These are phyloP conservation scores for Coniochaeta sp. DNA, from an alignment of 2,329 filamentous ascomycete species.

Conservation along the genomic window DNA sequence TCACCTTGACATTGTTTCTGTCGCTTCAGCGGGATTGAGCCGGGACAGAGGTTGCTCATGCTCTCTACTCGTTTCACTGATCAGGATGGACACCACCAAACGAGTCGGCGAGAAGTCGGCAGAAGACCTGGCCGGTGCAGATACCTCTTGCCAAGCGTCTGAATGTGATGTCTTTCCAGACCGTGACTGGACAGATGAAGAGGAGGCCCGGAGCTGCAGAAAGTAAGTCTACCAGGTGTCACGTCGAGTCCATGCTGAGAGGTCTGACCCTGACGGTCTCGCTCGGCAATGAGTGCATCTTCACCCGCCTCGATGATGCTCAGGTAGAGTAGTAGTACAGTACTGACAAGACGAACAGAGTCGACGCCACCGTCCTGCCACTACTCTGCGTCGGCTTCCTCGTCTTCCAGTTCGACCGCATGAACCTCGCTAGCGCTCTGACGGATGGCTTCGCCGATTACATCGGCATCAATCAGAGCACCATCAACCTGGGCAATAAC, in stretches of 20 bases:
- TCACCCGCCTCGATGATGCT: too few relatives aligned
- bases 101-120: neutral
- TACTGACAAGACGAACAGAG: conserved; percentile 19
- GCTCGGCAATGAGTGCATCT: too few relatives aligned
- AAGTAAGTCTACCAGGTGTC: neutral
- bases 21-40: neutral
- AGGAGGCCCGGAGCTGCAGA: neutral
- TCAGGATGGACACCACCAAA: neutral
- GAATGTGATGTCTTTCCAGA: neutral
- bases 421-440: conserved; percentile 44
- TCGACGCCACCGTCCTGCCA: conserved; percentile 37
- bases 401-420: conserved; percentile 44
- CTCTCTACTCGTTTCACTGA: neutral
- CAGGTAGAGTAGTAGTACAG: too few relatives aligned
- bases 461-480: conserved; percentile 34
- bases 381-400: conserved; percentile 41
- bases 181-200: neutral
- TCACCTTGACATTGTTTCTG: neutral
- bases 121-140: neutral
- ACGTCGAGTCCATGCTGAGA: too few relatives aligned
- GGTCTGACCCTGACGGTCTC: too few relatives aligned
- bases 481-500: conserved; percentile 44
- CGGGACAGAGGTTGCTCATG: neutral
- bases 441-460: conserved; percentile 37
- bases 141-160: neutral